A percentile compares a stretch with the other conserved stretches of the same genome.
Conservation (phyloP, 2,329 filamentous ascomycete species). For the Curvularia verruculosa region DNA sequence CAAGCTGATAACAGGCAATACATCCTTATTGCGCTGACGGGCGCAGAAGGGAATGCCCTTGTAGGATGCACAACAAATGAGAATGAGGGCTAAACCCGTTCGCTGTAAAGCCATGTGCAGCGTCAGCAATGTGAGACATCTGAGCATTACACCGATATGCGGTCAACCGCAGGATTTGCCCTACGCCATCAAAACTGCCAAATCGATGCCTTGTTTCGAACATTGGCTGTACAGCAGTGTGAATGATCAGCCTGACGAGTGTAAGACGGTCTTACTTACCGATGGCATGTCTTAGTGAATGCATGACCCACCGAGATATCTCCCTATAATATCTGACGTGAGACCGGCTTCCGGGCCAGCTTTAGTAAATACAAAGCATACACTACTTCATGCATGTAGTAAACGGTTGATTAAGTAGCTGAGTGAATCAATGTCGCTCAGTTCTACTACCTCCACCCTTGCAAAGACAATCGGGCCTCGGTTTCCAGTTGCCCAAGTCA, state of each 20-base stretch:
- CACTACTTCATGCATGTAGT: neutral
- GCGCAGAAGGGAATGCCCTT: neutral
- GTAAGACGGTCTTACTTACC: neutral
- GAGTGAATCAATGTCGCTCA: neutral
- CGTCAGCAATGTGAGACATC: neutral
- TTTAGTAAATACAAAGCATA: neutral
- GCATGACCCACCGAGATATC: neutral
- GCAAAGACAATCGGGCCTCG: neutral
- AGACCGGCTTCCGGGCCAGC: neutral
- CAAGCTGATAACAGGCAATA: neutral
- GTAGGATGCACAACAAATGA: neutral
- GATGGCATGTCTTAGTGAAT: neutral
- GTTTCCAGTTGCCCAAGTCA: neutral
- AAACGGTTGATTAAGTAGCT: neutral
- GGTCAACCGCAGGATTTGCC: neutral
- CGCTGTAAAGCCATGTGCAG: neutral
- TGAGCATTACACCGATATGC: neutral
- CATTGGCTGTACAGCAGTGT: too few relatives aligned
- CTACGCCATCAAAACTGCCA: neutral
- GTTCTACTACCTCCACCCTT: neutral
- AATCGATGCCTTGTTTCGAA: neutral
- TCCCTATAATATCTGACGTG: neutral
- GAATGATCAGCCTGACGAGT: neutral
- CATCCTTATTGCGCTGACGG: neutral
- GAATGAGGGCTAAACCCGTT: neutral